phyloP scores from a whole-genome alignment of 495 filamentous ascomycete genomes.

The Hypomontagnella monticulosa region DNA sequence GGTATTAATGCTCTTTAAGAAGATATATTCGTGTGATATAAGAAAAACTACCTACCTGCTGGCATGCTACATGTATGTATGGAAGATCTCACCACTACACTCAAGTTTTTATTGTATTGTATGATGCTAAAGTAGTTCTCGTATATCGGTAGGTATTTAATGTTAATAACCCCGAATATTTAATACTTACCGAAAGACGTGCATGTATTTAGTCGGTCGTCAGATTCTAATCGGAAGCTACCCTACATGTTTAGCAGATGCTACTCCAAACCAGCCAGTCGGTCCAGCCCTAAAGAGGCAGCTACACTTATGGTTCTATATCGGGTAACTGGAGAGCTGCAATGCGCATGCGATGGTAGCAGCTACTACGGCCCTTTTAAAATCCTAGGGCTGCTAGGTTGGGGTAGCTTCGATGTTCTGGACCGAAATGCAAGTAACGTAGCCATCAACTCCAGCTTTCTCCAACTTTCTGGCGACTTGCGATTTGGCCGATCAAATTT shows the following conservation, averaged over 20 bases:
- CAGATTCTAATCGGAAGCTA: constrained; percentile 21
- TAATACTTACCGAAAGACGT: no score
- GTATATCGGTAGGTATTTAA: no score
- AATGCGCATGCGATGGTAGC: background rate
- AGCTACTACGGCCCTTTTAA: no score
- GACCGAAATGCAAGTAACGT: constrained; percentile 12
- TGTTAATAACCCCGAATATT: no score
- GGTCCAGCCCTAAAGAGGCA: constrained; percentile 7
- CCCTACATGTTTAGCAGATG: background rate
- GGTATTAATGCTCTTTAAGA: no score
- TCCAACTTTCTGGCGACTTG: no score
- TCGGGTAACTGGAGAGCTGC: background rate
- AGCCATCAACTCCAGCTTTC: constrained; percentile 1
- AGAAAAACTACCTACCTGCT: no score
- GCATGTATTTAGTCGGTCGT: background rate
- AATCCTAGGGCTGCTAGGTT: background rate
- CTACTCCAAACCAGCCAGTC: background rate
- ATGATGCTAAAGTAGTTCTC: no score
- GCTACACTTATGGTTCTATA: constrained; percentile 11
- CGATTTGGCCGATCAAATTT: background rate
- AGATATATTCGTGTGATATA: no score
- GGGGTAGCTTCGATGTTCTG: background rate
- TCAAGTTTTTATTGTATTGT: no score
- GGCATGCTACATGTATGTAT: no score
- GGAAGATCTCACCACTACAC: no score